These are phyloP conservation scores for Elongisporangium undulatum DNA, from an alignment of 352 stramenopile genomes.

Conservation along the genomic window DNA sequence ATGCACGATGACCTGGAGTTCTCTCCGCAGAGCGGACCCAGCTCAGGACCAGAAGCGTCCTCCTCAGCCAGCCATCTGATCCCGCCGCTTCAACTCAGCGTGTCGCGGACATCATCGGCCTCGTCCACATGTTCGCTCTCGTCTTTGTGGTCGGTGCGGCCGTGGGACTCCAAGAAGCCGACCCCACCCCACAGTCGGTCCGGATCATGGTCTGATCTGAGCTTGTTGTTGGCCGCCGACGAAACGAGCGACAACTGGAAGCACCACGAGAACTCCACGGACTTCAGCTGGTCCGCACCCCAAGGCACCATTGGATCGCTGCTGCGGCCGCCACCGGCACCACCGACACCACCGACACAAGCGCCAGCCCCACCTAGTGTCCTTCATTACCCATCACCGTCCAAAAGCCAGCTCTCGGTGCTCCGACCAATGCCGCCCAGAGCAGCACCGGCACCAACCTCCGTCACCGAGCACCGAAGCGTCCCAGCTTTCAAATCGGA, in stretches of 20 bases:
- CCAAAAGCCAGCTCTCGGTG: not conserved
- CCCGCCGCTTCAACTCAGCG: not conserved
- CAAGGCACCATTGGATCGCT: not conserved
- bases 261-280: not conserved
- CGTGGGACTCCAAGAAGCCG: not conserved
- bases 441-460: not conserved
- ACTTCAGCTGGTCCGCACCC: not conserved
- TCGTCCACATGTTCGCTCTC: constrained; percentile 4
- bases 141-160: not conserved
- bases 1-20: constrained; percentile 36
- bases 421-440: not conserved
- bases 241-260: not conserved
- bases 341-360: not conserved
- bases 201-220: not conserved
- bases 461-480: not conserved
- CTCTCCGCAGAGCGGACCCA: constrained; percentile 14
- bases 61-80: not conserved
- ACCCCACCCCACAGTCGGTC: not conserved
- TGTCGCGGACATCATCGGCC: not conserved
- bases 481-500: constrained; percentile 4
- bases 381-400: not conserved
- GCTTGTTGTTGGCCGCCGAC: not conserved
- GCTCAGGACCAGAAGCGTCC: not conserved
- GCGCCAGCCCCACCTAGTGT: not conserved
- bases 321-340: too few species aligned